Evolutionary conservation across 176 grass and related monocot species (phyloP).

Genomic region (Saccharum officinarum): DNA sequence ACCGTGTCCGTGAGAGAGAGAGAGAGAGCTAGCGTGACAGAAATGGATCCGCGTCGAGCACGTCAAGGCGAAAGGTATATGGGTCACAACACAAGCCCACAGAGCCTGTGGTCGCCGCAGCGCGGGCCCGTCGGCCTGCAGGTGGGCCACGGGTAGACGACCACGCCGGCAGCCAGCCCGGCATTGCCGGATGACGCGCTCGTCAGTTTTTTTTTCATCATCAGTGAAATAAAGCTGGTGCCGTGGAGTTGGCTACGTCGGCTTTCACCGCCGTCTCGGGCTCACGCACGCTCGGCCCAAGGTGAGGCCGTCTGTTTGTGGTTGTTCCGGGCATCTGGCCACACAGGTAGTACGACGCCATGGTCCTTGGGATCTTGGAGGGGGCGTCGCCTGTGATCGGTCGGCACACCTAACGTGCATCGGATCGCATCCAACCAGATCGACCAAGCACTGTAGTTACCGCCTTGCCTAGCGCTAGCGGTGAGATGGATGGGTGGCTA

Average conservation of each 20-base stretch:
- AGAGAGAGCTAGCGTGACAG: neutral
- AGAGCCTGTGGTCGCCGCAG: neutral
- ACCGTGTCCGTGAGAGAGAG: neutral
- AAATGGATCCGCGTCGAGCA: neutral
- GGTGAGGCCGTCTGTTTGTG: neutral
- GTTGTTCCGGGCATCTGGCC: slow-evolving; percentile 34
- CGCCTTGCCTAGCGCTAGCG: too few relatives aligned
- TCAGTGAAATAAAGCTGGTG: neutral
- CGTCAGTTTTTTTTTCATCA: neutral
- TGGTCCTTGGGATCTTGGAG: neutral
- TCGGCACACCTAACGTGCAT: too few relatives aligned
- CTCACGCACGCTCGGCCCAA: neutral
- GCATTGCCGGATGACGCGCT: neutral
- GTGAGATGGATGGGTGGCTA: too few relatives aligned
- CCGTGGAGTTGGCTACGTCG: neutral
- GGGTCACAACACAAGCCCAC: slow-evolving; percentile 6
- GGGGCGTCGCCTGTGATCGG: too few relatives aligned
- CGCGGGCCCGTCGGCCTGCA: neutral
- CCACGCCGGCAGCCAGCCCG: neutral
- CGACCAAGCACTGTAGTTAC: too few relatives aligned
- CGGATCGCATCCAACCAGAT: too few relatives aligned
- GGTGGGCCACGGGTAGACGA: neutral
- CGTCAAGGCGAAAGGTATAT: neutral
- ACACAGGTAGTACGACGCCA: neutral
- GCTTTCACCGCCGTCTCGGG: neutral